These are phyloP conservation scores for Lactarius sp. DNA, from an alignment of 768 basidiomycete species.

Conservation along the genomic window DNA sequence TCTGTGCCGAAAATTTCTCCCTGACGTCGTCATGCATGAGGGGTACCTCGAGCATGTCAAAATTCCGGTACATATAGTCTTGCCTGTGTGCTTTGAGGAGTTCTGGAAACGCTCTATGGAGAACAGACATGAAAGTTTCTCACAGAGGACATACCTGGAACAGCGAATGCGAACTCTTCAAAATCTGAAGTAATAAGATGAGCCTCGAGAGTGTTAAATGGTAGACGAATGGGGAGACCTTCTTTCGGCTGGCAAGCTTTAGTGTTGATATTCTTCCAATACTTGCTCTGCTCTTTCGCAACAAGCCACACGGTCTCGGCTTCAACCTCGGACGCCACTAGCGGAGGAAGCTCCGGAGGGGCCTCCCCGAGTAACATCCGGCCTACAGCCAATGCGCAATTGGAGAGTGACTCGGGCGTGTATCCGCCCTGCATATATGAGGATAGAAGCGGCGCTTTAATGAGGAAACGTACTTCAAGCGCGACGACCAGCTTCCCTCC, in stretches of 20 bases:
- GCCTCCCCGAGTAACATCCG: slow-evolving; percentile 85
- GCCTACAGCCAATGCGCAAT: slow-evolving; percentile 83
- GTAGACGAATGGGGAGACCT: slow-evolving; percentile 40
- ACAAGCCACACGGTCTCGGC: slow-evolving; percentile 90
- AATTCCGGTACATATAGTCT: slow-evolving; percentile 68
- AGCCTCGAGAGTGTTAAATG: neutral
- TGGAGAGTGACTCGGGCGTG: slow-evolving; percentile 83
- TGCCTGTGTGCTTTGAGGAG: slow-evolving; percentile 88
- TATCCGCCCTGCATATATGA: slow-evolving; percentile 75
- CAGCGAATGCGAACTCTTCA: slow-evolving; percentile 57
- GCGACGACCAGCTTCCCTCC: slow-evolving; percentile 87
- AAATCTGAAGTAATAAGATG: slow-evolving; percentile 40
- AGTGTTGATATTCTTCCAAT: slow-evolving; percentile 85
- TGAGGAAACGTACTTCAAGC: slow-evolving; percentile 64
- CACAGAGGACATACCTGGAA: slow-evolving; percentile 48
- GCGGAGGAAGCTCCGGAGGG: slow-evolving; percentile 66
- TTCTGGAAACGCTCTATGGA: slow-evolving; percentile 40
- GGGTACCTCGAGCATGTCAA: slow-evolving; percentile 79
- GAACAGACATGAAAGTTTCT: neutral
- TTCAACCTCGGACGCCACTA: slow-evolving; percentile 73
- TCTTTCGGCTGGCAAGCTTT: slow-evolving; percentile 79
- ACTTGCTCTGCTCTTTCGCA: slow-evolving; percentile 79
- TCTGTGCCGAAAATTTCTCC: slow-evolving; percentile 70
- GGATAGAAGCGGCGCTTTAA: neutral
- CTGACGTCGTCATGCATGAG: slow-evolving; percentile 62